A percentile compares a stretch with the other conserved stretches of the same genome.
phyloP scores from a whole-genome alignment of 2,329 filamentous ascomycete species.

The Fusarium armeniacum region DNA sequence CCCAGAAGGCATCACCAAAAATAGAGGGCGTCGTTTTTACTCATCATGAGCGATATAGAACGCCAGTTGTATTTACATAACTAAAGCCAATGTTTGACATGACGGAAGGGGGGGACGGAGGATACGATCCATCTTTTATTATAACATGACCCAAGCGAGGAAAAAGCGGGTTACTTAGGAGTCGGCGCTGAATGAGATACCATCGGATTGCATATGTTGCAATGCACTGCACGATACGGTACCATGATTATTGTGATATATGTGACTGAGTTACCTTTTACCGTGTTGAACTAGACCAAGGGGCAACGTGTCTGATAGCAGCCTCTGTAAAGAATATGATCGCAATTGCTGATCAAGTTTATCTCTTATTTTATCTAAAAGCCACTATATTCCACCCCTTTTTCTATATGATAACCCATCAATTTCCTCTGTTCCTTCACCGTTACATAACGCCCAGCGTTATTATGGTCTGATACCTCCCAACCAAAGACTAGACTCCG shows the following conservation, averaged over 20 bases:
- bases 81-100: constrained; percentile 27
- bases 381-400: background rate
- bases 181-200: constrained; percentile 52
- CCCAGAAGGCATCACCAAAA: constrained; percentile 6
- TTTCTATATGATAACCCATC: background rate
- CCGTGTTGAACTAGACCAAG: background rate
- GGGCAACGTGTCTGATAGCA: background rate
- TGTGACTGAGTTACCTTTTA: background rate
- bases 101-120: constrained; percentile 21
- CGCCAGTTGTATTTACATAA: constrained; percentile 34
- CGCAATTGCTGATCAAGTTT: background rate
- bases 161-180: constrained; percentile 48
- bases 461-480: background rate
- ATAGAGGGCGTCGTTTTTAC: constrained; percentile 28
- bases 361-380: constrained; percentile 4
- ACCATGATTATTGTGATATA: background rate
- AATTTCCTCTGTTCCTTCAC: background rate
- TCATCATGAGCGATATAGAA: constrained; percentile 27
- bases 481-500: background rate
- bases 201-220: constrained; percentile 48
- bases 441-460: background rate
- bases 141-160: constrained; percentile 42
- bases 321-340: background rate
- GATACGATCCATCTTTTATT: constrained; percentile 45
- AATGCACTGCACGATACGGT: constrained; percentile 23